Evolutionary conservation across 352 stramenopile species (phyloP).

Genomic region (Saprolegnia diclina): DNA sequence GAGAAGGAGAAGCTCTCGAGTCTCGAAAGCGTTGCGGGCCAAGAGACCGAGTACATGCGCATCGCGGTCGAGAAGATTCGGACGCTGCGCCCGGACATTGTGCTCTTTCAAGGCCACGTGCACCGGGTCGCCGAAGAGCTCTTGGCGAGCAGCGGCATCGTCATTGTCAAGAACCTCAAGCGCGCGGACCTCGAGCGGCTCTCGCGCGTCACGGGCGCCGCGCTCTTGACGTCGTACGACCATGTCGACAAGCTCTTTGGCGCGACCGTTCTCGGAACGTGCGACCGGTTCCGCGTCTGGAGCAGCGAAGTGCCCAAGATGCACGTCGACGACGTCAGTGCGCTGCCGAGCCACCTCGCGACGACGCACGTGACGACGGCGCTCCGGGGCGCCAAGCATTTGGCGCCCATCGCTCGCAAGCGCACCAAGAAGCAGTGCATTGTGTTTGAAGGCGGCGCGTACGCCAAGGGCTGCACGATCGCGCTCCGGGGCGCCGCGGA

Average conservation of each 20-base stretch:
- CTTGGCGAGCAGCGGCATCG: conserved; percentile 64
- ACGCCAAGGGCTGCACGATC: conserved; percentile 71
- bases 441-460: conserved; percentile 76
- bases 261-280: conserved; percentile 67
- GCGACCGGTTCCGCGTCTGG: conserved; percentile 80
- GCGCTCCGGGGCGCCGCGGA: conserved; percentile 61
- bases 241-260: conserved; percentile 85
- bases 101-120: conserved; percentile 79
- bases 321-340: conserved; percentile 46
- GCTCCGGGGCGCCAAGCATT: background rate
- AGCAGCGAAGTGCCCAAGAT: conserved; percentile 56
- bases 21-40: conserved; percentile 69
- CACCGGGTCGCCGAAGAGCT: conserved; percentile 79
- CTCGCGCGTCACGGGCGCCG: conserved; percentile 66
- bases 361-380: conserved; percentile 7
- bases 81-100: conserved; percentile 76
- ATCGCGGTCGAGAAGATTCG: conserved; percentile 86
- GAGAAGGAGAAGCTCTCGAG: conserved; percentile 79
- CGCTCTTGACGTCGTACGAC: conserved; percentile 76
- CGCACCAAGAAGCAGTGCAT: conserved; percentile 52
- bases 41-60: conserved; percentile 88
- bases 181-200: conserved; percentile 73
- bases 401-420: background rate
- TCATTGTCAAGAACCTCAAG: conserved; percentile 82
- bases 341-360: background rate